Conservation (phyloP, 805 yeast species). For the Geotrichum ghanense region DNA sequence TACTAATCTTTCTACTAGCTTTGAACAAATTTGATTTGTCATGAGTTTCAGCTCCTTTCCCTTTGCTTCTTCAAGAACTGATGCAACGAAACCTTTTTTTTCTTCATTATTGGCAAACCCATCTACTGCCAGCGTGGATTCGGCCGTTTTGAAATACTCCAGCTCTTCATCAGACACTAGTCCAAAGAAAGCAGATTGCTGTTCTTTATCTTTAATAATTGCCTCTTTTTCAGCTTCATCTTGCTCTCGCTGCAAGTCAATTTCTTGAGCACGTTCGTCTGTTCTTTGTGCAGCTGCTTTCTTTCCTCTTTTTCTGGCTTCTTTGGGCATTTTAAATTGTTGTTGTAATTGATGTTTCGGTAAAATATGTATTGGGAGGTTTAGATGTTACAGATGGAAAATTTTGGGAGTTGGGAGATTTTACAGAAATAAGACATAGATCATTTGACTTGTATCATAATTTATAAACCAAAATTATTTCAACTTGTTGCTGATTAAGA, state of each 20-base stretch:
- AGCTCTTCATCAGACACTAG: constrained; percentile 72
- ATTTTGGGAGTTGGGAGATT: too few species aligned
- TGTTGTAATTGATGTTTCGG: too few species aligned
- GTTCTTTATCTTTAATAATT: not conserved
- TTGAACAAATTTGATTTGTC: constrained; percentile 91
- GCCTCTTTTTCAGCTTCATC: not conserved
- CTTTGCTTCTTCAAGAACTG: constrained; percentile 73
- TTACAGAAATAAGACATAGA: too few species aligned
- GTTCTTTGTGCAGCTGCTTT: not conserved
- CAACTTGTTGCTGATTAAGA: too few species aligned
- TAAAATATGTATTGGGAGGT: too few species aligned
- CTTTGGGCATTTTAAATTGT: not conserved
- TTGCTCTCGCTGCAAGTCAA: not conserved
- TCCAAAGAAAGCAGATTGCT: constrained; percentile 58
- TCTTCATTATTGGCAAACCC: constrained; percentile 68
- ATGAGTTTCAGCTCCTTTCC: constrained; percentile 89
- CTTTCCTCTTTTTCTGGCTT: not conserved
- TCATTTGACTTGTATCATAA: too few species aligned
- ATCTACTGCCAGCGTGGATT: constrained; percentile 69
- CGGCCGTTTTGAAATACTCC: constrained; percentile 90
- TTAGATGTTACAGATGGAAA: too few species aligned
- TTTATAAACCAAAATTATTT: too few species aligned
- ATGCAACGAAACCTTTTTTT: constrained; percentile 53
- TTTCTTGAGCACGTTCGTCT: not conserved
- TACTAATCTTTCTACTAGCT: constrained; percentile 79